phyloP scores from a whole-genome alignment of 108 stramenopile genomes.

The Nitzschia sp. region DNA sequence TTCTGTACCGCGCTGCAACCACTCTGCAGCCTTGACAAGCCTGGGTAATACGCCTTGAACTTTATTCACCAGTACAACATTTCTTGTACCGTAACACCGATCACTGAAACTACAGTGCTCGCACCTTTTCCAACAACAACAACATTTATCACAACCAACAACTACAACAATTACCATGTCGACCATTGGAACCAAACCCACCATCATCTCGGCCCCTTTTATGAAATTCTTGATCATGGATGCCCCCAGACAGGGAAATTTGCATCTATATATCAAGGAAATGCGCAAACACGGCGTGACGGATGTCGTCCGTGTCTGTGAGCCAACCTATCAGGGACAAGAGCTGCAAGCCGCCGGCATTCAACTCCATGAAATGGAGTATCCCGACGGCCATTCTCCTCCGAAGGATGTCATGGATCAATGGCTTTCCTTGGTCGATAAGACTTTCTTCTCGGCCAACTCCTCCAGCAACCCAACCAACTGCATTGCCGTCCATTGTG shows the following conservation, averaged over 20 bases:
- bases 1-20: constrained; percentile 19
- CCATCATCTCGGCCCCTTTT: constrained; percentile 20
- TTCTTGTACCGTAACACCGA: too few relatives aligned
- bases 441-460: constrained; percentile 57
- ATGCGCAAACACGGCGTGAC: constrained; percentile 88
- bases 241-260: constrained; percentile 91
- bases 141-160: not conserved
- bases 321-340: constrained; percentile 82
- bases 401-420: constrained; percentile 74
- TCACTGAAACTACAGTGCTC: too few relatives aligned
- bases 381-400: constrained; percentile 90
- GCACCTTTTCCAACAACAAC: not conserved
- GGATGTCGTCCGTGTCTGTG: constrained; percentile 91
- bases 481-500: constrained; percentile 96
- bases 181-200: constrained; percentile 34
- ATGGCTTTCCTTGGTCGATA: constrained; percentile 87
- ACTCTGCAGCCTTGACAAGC: constrained; percentile 22
- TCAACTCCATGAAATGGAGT: constrained; percentile 89
- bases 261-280: constrained; percentile 92
- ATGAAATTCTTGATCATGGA: constrained; percentile 97
- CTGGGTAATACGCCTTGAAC: constrained; percentile 13
- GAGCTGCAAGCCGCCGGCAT: constrained; percentile 88
- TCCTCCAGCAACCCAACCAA: not conserved
- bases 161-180: constrained; percentile 9
- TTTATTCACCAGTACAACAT: not conserved